Evolutionary conservation across 2,329 filamentous ascomycete genomes (phyloP), one percentile per base, ranked within the genome.

Genomic region (Talaromyces funiculosus): DNA sequence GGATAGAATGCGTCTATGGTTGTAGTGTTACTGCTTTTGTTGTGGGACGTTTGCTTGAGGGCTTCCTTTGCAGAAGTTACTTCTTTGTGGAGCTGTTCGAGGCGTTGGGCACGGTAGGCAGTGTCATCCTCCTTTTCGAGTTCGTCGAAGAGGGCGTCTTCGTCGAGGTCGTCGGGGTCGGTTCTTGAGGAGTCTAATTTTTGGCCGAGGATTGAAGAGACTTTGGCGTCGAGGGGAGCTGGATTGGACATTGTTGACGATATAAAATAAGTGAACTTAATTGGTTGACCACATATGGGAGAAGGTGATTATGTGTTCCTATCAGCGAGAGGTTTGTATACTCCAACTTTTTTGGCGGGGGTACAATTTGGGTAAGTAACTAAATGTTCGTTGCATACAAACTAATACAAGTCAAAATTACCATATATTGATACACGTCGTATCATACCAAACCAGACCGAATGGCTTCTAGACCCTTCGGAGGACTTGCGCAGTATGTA

Each of bases 11-110:
- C 65, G 61, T 57, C 61, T 47, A 57, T 61, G 58, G 61, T 62
- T 45, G 61, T 61, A 18, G 64, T 57, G 20, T 57, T 58, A 18
- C 18, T 38, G 51, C n/a, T 12, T 24, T 37, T 38, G 26, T 40
- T 42, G n/a, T 62, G 40, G 26, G 29, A 10, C 10, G 29, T 55
- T 75, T 76, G 73, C 57, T 69, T 73, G 53, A 76, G 73, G 62
- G 80, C 71, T 31, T 73, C 73, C 64, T 81, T 81, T 53, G 81
- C 77, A 31, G 78, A 76, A 26, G 78, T 72, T 61, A 84, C 77
- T 67, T 86, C 83, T 51, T 78, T 73, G 68, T 85, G 81, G n/a
- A 86, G 77, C 69, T 86, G 83, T 65, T 85, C 79, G 58, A 86
- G 77, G 31, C 84, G 81, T 57, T 80, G 77, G 64, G 83, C 82